phyloP scores from a whole-genome alignment of 2,329 filamentous ascomycete genomes.

The Alternaria sp. region DNA sequence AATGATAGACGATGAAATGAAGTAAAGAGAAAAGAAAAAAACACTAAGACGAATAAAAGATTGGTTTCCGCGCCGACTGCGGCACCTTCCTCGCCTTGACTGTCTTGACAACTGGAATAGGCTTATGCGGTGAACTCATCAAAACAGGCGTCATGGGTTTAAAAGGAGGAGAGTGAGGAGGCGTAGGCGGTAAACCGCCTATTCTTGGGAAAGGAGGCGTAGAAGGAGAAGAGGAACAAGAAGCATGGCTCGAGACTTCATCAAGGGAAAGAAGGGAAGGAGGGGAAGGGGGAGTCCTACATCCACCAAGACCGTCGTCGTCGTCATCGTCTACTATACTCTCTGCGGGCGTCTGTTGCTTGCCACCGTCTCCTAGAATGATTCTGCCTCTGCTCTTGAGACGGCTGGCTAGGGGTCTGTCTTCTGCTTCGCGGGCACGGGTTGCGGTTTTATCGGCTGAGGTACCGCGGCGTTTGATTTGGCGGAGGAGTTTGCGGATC shows the following conservation, averaged over 20 bases:
- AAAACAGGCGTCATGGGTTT: constrained; percentile 44
- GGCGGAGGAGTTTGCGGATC: constrained; percentile 81
- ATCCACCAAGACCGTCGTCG: constrained; percentile 89
- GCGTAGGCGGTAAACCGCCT: constrained; percentile 35
- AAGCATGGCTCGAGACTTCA: constrained; percentile 22
- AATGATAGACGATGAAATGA: not conserved
- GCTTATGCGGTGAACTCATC: constrained; percentile 35
- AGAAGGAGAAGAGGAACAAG: constrained; percentile 10
- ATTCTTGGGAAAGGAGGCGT: not conserved
- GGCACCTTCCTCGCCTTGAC: constrained; percentile 28
- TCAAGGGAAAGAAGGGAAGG: constrained; percentile 33
- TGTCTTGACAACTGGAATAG: constrained; percentile 29
- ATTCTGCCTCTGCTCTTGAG: constrained; percentile 77
- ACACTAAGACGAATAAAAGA: constrained; percentile 27
- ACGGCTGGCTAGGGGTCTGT: constrained; percentile 56
- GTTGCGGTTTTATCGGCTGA: constrained; percentile 63
- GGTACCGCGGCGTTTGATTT: constrained; percentile 66
- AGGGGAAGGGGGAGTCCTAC: constrained; percentile 62
- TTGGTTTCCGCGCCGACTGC: constrained; percentile 30
- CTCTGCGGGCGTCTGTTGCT: constrained; percentile 63
- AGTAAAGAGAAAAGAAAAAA: not conserved
- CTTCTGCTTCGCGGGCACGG: constrained; percentile 69
- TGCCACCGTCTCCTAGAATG: constrained; percentile 68
- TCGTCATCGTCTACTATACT: constrained; percentile 78
- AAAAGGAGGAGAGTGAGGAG: constrained; percentile 48